phyloP scores from a whole-genome alignment of 176 grass and related monocot genomes.

The Panicum miliaceum region DNA sequence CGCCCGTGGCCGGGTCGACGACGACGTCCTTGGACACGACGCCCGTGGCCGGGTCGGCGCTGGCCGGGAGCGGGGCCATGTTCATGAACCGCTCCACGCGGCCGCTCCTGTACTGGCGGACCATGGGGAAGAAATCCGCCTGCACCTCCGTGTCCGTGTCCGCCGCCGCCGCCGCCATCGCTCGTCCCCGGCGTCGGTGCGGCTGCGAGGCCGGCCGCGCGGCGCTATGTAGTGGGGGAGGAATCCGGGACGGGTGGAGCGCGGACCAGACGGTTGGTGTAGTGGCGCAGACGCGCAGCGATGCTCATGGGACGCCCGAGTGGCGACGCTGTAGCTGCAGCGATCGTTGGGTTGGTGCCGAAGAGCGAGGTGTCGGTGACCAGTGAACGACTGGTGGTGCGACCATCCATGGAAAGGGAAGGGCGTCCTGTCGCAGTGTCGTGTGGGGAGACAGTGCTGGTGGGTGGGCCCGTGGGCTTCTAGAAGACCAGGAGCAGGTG shows the following conservation, averaged over 20 bases:
- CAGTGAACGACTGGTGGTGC: not conserved
- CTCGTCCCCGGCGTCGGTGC: not conserved
- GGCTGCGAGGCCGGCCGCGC: not conserved
- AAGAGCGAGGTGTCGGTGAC: not conserved
- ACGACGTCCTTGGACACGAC: slow-evolving; percentile 67
- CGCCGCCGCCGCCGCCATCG: slow-evolving; percentile 8
- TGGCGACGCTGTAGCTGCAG: not conserved
- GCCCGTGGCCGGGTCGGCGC: slow-evolving; percentile 53
- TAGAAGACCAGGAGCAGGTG: not conserved
- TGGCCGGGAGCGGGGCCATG: slow-evolving; percentile 45
- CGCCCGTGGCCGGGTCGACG: slow-evolving; percentile 49
- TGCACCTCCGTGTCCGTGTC: slow-evolving; percentile 55
- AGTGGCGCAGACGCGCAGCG: not conserved
- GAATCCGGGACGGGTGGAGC: not conserved
- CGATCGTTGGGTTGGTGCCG: not conserved
- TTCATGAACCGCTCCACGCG: slow-evolving; percentile 58
- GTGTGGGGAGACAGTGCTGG: not conserved
- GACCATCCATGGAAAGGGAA: not conserved
- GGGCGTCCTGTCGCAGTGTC: not conserved
- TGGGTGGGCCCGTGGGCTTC: not conserved
- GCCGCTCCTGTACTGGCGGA: slow-evolving; percentile 73
- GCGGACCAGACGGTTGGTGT: slow-evolving; percentile 44
- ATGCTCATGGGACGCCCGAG: not conserved
- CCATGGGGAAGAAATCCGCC: slow-evolving; percentile 56
- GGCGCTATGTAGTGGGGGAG: not conserved